phyloP scores from a whole-genome alignment of 495 filamentous ascomycete species.

The Rhypophila decipiens region DNA sequence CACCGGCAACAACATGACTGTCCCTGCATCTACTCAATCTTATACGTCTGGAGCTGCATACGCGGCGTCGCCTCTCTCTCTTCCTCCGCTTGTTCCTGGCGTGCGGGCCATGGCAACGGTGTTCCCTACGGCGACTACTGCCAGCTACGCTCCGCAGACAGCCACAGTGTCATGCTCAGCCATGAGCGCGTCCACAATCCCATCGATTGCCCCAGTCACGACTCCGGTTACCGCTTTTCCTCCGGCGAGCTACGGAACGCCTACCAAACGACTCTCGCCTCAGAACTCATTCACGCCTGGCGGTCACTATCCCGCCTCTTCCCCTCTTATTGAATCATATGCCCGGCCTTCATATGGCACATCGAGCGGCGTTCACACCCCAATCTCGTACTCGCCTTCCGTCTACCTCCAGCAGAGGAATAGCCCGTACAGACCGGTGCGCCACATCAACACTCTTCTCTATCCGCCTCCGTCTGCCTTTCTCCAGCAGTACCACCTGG shows the following conservation, averaged over 20 bases:
- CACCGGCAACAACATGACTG: constrained; percentile 17
- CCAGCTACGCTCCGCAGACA: constrained; percentile 24
- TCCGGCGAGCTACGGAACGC: constrained; percentile 31
- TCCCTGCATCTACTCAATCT: constrained; percentile 13
- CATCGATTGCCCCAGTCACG: constrained; percentile 3
- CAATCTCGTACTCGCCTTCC: constrained; percentile 50
- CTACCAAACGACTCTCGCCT: constrained; percentile 33
- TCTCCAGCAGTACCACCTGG: constrained; percentile 64
- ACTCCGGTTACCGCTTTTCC: constrained; percentile 20
- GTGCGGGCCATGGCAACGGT: constrained; percentile 47
- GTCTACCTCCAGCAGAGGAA: constrained; percentile 55
- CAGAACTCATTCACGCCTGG: constrained; percentile 27
- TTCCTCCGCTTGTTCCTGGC: constrained; percentile 38
- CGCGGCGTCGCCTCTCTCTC: constrained; percentile 30
- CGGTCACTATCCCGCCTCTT: constrained; percentile 33
- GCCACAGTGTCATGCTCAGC: constrained; percentile 19
- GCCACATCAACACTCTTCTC: constrained; percentile 79
- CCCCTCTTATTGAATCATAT: constrained; percentile 44
- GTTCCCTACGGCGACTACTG: constrained; percentile 28
- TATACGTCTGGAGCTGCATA: constrained; percentile 21
- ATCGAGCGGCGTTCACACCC: constrained; percentile 43
- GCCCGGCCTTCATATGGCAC: constrained; percentile 24
- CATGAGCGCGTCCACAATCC: constrained; percentile 25
- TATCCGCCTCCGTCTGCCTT: constrained; percentile 80
- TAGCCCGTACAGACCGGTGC: constrained; percentile 89